Evolutionary conservation across 148 eudicot genomes (phyloP), one percentile per base, ranked within the genome.

Genomic region (Vaccinium myrtillus): DNA sequence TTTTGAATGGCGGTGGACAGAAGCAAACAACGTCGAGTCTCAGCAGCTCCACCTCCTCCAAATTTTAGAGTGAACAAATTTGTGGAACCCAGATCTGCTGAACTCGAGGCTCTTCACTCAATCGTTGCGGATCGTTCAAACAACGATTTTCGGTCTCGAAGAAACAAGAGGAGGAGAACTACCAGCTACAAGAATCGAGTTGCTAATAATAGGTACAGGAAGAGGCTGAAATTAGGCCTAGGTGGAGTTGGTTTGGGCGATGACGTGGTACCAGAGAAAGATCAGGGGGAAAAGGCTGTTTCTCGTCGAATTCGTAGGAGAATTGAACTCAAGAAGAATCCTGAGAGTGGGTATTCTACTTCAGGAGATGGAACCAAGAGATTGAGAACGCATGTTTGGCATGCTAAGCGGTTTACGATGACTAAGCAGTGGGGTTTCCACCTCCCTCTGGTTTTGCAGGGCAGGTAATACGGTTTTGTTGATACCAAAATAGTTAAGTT

Each of bases 331-430:
- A 90, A 86, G 86, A 89, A 87, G 86, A 97, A 94, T 86, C 90
- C 79, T 1, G 87, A 89, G 53, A 61, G 58, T 53, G 98, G 99
- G 30, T 94, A 90, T 90, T 83, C 83, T 79, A 84, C 86, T 74
- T 87, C 92, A 0, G 93, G 95, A 0, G 98, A 95, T 83, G 98
- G 99, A 73, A 94, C 94, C 0, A 95, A 89, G 92, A 91, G 99
- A 88, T 84, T 95, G 56, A 86, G 98, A 83, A 94, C 98, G 18
- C 98, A 97, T 71, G 88, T 97, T 8, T 97, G 98, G 98, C 92
- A 93, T 90, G 98, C 98, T 1, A 97, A 95, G 89, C 89, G 98
- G 86, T 97, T 97, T 80, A 86, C 80, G 0, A 97, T 95, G 93
- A 76, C 82, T 3, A 95, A 95, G 84, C 73, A 86, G 74, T 95